Evolutionary conservation across 1,284 basidiomycete genomes (phyloP), one percentile per base, ranked within the genome.

Genomic region (Marasmius fiardii): DNA sequence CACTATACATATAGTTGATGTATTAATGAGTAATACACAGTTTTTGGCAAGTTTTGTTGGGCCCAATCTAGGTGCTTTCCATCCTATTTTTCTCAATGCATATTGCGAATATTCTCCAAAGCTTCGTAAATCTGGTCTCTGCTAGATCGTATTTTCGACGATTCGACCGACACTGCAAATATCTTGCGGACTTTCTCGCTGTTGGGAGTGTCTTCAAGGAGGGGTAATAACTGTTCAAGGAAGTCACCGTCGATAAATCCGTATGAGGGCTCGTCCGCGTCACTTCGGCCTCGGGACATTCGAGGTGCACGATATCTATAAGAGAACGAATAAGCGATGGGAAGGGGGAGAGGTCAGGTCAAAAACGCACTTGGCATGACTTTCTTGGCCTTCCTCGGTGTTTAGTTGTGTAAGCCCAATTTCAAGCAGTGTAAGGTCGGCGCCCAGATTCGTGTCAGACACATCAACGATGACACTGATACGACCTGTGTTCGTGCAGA

Each of bases 211-310:
- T 43, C 39, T 11, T 59, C 50, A 14, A 54, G 37, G 14, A 57
- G 65, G 12, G 71, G 64, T 24, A 92, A 74, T 71, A 88, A 86
- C 28, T 76, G 73, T 68, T 94, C 90, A 26, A 95, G 69, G 63
- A 94, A 92, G 65, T 94, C 90, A 2, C 94, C 95, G 63, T 98
- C 94, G 26, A 97, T 76, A 76, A 97, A 95, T 2, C 94, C 94
- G 66, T 80, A 71, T 18, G 82, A 76, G 14, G 75, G 66, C 49
- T 70, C 61, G 58, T 89, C 80, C 52, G 79, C 72, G 67, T 85
- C 81, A 64, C 81, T 77, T 53, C 77, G 71, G 58, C 86, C 79
- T 62, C 78, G 64, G 45, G 71, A 73, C 52, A 75, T 80, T 54
- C 80, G 81, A 0, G 88, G 87, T 2, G 85, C 77, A 48, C 93